Base-by-base conservation (phyloP, 1,139 yeast species). In the Yamadazyma sp. region DNA sequence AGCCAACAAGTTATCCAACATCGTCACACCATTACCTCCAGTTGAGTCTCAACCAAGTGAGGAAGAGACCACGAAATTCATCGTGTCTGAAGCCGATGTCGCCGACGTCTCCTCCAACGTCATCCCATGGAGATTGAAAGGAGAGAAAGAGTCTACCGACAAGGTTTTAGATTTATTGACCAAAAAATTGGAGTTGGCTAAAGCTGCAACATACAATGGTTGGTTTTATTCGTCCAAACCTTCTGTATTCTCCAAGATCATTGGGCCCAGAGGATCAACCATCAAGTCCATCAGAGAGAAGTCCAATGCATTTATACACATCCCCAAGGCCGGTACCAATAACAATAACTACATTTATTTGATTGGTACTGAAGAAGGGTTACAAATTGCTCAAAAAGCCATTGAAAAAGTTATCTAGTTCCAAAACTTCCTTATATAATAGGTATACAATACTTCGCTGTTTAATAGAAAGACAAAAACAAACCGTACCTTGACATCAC, bases 201-300 rank as follows among this genome's bases (percentile, higher is more conserved):
- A 62, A 44, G 45, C 49, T n/a, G 66, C 74, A 29, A 55, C 53
- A 23, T 46, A 50, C 27, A 52, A 55, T 26, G 77, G 66, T 15
- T 72, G 77, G 76, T 61, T 63, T 40, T 68, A 65, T 51, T 50
- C 65, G 20, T 50, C 54, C 31, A 57, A 64, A 43, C 64, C 74
- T 17, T 50, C 65, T 1, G 46, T 45, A n/a, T 69, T 71, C 49
- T 75, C 85, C 43, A 76, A 74, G 59, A 71, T 87, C 37, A 76
- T 88, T 51, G 96, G 96, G 5, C 81, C 88, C 17, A 83, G 79
- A 51, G 96, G 96, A 35, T 63, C 81, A 26, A 81, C 77, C 49
- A 73, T 87, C 53, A 80, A 76, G 54, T 68, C 68, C 47, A 75
- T 87, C 44, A 80, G 95, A 63, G 68, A 67, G 31, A 68, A 73